Evolutionary conservation across 106 monocot species (phyloP).

Genomic region (Ottelia alismoides): DNA sequence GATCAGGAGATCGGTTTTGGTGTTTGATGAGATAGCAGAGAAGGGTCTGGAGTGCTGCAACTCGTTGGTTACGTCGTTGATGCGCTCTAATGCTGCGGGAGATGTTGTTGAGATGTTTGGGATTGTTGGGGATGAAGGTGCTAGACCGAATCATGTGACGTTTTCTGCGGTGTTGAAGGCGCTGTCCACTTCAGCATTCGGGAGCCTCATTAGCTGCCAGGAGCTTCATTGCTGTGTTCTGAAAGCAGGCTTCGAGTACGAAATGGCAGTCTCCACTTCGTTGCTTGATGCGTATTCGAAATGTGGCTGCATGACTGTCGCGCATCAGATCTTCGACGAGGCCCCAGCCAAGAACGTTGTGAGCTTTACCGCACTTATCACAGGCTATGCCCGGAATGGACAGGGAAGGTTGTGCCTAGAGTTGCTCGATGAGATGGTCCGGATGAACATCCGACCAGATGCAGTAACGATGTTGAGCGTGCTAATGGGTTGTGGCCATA

Average conservation of each 20-base stretch:
- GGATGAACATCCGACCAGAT: conserved; percentile 10
- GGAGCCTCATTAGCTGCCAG: conserved; percentile 1
- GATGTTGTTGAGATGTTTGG: conserved; percentile 13
- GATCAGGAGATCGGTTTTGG: not conserved
- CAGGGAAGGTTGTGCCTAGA: conserved; percentile 7
- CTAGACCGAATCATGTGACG: conserved; percentile 10
- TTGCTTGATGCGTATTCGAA: conserved; percentile 16
- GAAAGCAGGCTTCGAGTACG: conserved; percentile 9
- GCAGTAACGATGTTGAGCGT: conserved; percentile 7
- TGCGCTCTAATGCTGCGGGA: conserved; percentile 5
- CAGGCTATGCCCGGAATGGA: conserved; percentile 13
- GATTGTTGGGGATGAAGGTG: conserved; percentile 6
- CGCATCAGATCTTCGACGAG: not conserved
- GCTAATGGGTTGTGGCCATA: conserved; percentile 11
- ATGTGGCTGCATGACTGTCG: not conserved
- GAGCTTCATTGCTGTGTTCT: conserved; percentile 10
- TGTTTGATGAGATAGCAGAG: conserved; percentile 9
- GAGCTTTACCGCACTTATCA: conserved; percentile 13
- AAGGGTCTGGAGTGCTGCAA: conserved; percentile 12
- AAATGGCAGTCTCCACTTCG: conserved; percentile 10
- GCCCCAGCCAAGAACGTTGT: not conserved
- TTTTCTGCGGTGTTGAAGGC: conserved; percentile 11
- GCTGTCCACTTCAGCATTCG: not conserved
- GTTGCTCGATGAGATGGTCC: conserved; percentile 10
- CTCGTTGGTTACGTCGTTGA: conserved; percentile 14